phyloP scores from a whole-genome alignment of 179 eudicot genomes.

The Nepenthes alata region DNA sequence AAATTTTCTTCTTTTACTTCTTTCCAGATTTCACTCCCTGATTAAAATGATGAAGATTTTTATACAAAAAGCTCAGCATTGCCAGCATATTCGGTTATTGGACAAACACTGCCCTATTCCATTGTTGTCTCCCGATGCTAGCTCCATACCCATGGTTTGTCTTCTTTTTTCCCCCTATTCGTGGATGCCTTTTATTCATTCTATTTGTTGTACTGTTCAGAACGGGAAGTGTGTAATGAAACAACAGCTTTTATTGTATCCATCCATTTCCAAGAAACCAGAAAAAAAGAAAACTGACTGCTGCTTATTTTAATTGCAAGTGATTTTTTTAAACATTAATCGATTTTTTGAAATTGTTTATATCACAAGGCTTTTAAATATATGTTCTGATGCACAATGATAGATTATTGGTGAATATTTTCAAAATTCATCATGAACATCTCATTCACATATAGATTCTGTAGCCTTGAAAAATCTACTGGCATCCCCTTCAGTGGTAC shows the following conservation, averaged over 20 bases:
- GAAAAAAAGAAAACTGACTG: too few species aligned
- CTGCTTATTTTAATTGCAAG: too few species aligned
- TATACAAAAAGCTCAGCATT: conserved; percentile 34
- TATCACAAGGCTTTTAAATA: too few species aligned
- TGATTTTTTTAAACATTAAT: too few species aligned
- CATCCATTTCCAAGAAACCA: too few species aligned
- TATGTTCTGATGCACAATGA: too few species aligned
- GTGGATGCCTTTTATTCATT: background rate
- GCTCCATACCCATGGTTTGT: conserved; percentile 26
- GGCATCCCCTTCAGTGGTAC: background rate
- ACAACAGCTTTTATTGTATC: too few species aligned
- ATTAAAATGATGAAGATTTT: conserved; percentile 47
- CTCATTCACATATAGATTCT: background rate
- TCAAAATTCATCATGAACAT: background rate
- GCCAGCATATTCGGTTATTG: conserved; percentile 39
- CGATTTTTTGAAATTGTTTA: too few species aligned
- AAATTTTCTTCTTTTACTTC: background rate
- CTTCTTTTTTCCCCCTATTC: background rate
- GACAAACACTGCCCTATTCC: conserved; percentile 59
- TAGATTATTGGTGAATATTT: too few species aligned
- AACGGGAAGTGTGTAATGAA: too few species aligned
- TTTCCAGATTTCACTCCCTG: conserved; percentile 59
- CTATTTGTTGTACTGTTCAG: too few species aligned
- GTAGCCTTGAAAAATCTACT: background rate
- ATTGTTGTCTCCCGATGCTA: conserved; percentile 11